Conservation (phyloP, 495 filamentous ascomycete genomes). For the Daldinia vernicosa region DNA sequence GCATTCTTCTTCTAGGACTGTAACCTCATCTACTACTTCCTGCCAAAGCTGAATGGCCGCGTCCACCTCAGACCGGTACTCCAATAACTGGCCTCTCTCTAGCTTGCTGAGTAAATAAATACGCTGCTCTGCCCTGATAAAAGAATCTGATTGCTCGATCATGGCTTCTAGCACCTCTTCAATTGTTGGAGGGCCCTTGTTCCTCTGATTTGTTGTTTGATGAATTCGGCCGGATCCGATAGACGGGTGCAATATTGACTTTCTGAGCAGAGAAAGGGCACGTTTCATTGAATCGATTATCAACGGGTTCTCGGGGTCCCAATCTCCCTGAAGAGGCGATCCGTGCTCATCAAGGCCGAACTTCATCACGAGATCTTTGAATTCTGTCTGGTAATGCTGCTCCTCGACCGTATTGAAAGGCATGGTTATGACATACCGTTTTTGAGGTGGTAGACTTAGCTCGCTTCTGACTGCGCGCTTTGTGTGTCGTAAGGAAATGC, state of each 20-base stretch:
- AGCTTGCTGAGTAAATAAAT: constrained; percentile 67
- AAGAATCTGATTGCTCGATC: constrained; percentile 79
- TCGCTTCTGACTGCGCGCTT: constrained; percentile 83
- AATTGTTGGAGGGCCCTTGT: constrained; percentile 78
- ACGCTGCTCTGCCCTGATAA: constrained; percentile 73
- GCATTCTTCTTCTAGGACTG: constrained; percentile 68
- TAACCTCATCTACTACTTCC: constrained; percentile 63
- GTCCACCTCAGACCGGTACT: constrained; percentile 61
- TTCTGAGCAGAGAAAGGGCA: constrained; percentile 68
- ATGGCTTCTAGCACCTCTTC: constrained; percentile 85
- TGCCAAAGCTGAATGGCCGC: constrained; percentile 76
- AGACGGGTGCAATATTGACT: constrained; percentile 87
- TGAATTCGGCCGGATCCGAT: constrained; percentile 57
- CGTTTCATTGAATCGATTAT: constrained; percentile 69
- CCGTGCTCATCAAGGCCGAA: constrained; percentile 73
- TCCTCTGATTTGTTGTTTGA: constrained; percentile 42
- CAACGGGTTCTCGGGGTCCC: constrained; percentile 66
- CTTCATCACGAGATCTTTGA: constrained; percentile 74
- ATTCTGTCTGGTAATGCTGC: constrained; percentile 79
- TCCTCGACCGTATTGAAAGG: constrained; percentile 90
- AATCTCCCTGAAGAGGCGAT: constrained; percentile 64
- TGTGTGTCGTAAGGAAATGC: constrained; percentile 81
- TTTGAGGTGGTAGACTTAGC: constrained; percentile 75
- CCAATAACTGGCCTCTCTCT: constrained; percentile 76
- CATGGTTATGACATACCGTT: constrained; percentile 84